Evolutionary conservation across 2,329 filamentous ascomycete genomes (phyloP), one percentile per base, ranked within the genome.

Genomic region (Ceratocystis variospora): DNA sequence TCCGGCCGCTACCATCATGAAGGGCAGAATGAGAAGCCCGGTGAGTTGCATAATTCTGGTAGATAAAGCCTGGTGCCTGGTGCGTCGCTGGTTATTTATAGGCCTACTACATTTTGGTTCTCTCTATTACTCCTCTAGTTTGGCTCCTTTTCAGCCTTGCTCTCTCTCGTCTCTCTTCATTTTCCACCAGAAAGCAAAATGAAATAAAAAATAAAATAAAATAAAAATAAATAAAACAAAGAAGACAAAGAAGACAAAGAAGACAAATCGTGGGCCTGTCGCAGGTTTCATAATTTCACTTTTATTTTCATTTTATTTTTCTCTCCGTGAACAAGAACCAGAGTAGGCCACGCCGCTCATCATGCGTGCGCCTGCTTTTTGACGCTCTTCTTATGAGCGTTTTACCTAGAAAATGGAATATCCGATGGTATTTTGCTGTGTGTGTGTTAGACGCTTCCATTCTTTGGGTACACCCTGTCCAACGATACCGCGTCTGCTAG

Each of bases 231-330:
- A 37, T 37, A 12, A 37, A 10, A 10, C 4, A 15, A 15, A 41
- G 37, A 41, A 41, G 12, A 12, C 37, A 41, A 41, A 22, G 1
- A 2, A 10, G 12, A 44, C n/a, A n/a, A n/a, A n/a, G n/a, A n/a
- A n/a, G n/a, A n/a, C n/a, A n/a, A n/a, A 63, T 37, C 28, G 55
- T 37, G 55, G 55, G 4, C 55, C 25, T 59, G 28, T n/a, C 55
- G 55, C 55, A 59, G 37, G 55, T 59, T 59, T 59, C 55, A 59
- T 5, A 41, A 17, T 8, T 59, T 28, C 55, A 59, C 55, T 31
- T 28, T 62, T 22, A 22, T 22, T 22, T 22, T 22, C 5, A n/a
- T 31, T 31, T 33, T 59, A 55, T 59, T 59, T 59, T 31, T 57
- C 53, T 17, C 31, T 31, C 53, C n/a, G 25, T 31, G 7, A 2